phyloP scores from a whole-genome alignment of 805 yeast genomes.

The Yarrowia yakushimensis region DNA sequence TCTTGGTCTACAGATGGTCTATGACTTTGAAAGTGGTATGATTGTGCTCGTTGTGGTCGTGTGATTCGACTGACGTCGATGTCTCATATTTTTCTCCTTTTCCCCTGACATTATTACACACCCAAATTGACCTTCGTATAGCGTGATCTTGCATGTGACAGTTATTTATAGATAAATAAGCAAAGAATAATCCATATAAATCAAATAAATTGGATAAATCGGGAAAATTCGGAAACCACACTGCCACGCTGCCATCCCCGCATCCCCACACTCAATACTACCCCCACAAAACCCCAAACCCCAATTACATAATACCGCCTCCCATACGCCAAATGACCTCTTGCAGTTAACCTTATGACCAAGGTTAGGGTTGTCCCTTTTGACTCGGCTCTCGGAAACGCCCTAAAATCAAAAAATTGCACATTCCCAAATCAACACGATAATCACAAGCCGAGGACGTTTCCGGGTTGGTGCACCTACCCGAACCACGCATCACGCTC shows the following conservation, averaged over 20 bases:
- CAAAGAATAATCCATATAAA: neutral
- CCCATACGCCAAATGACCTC: neutral
- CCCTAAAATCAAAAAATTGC: too few species aligned
- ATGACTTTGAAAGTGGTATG: too few species aligned
- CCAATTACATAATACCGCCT: neutral
- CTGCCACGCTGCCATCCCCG: too few species aligned
- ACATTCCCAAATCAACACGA: slow-evolving; percentile 1
- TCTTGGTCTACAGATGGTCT: too few species aligned
- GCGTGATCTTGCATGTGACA: neutral
- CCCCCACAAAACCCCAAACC: neutral
- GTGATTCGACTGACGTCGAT: too few species aligned
- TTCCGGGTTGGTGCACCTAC: too few species aligned
- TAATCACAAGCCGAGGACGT: too few species aligned
- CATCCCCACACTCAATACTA: neutral
- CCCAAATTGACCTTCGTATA: neutral
- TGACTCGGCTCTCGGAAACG: slow-evolving; percentile 20
- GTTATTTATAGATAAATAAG: neutral
- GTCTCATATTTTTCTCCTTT: neutral
- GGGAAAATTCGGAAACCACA: neutral
- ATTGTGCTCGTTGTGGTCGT: too few species aligned
- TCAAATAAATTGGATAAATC: neutral
- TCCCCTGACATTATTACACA: neutral
- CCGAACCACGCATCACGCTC: too few species aligned
- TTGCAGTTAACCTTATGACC: neutral
- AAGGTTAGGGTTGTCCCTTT: neutral